phyloP scores from a whole-genome alignment of 352 stramenopile genomes.

The Globisporangium viniferum region DNA sequence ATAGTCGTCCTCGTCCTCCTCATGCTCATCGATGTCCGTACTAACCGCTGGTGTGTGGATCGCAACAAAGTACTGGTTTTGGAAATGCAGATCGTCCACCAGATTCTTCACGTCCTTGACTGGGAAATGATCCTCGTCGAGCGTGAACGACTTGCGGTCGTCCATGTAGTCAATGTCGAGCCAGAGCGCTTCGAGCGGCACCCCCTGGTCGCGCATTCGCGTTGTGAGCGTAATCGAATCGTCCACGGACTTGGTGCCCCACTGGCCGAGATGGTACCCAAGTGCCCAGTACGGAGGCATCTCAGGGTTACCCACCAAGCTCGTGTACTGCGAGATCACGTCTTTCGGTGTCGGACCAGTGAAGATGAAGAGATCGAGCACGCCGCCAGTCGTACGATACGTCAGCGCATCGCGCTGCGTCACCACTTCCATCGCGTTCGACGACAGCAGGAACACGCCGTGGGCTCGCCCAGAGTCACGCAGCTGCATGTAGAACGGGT shows the following conservation, averaged over 20 bases:
- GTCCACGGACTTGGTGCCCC: conserved; percentile 33
- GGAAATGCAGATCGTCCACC: conserved; percentile 77
- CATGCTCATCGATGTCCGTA: not conserved
- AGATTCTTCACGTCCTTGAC: conserved; percentile 39
- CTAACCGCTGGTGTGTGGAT: conserved; percentile 67
- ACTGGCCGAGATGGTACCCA: conserved; percentile 75
- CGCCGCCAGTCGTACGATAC: conserved; percentile 72
- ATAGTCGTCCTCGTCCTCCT: not conserved
- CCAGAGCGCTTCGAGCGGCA: conserved; percentile 84
- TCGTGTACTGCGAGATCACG: conserved; percentile 73
- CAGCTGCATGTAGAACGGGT: conserved; percentile 77
- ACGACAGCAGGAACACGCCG: conserved; percentile 76
- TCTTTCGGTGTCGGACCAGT: conserved; percentile 47
- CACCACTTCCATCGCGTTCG: conserved; percentile 87
- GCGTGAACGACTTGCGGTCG: conserved; percentile 45
- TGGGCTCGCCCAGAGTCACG: conserved; percentile 44
- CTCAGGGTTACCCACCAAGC: conserved; percentile 63
- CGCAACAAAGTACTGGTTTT: conserved; percentile 75
- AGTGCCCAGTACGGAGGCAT: conserved; percentile 86
- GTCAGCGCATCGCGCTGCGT: conserved; percentile 60
- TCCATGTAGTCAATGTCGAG: conserved; percentile 69
- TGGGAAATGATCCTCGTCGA: conserved; percentile 58
- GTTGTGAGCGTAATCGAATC: conserved; percentile 33
- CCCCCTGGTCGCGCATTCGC: conserved; percentile 30
- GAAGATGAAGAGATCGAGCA: conserved; percentile 84